These are phyloP conservation scores for Colletotrichum sp. DNA, from an alignment of 2,329 filamentous ascomycete genomes.

Conservation along the genomic window DNA sequence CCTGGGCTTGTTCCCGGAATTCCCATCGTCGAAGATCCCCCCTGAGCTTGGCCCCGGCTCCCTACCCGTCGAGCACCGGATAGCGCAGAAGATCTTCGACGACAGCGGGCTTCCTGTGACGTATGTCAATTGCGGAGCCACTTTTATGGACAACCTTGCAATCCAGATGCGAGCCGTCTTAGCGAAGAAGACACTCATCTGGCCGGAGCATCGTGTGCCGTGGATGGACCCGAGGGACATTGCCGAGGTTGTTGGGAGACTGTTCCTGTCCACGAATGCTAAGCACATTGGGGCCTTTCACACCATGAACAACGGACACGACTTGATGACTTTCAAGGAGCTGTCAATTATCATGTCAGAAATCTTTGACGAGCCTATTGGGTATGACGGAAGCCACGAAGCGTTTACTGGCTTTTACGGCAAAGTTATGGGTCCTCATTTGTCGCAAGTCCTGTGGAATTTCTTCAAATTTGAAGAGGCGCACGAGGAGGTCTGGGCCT, in stretches of 20 bases:
- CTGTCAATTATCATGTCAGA: not conserved
- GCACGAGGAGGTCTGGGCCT: not conserved
- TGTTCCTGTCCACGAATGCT: not conserved
- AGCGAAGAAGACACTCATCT: not conserved
- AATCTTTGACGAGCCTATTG: not conserved
- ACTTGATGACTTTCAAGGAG: not conserved
- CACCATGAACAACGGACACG: not conserved
- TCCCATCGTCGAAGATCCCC: not conserved
- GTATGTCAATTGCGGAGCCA: not conserved
- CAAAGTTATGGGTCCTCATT: not conserved
- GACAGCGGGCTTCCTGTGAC: not conserved
- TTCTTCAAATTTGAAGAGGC: not conserved
- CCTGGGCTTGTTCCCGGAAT: not conserved
- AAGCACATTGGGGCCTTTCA: not conserved
- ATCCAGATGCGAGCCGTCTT: not conserved
- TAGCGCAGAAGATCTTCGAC: not conserved
- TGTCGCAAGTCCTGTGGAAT: not conserved
- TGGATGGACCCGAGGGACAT: not conserved
- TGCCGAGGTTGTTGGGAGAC: not conserved
- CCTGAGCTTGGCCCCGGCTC: not conserved
- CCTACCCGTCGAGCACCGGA: not conserved
- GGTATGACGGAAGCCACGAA: not conserved
- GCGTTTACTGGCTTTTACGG: not conserved
- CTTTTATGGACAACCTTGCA: not conserved
- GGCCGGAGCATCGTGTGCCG: constrained; percentile 2